A percentile compares a stretch with the other conserved stretches of the same genome.
These are phyloP conservation scores for Penicillium sp. DNA, from an alignment of 2,329 filamentous ascomycete genomes.

Conservation along the genomic window DNA sequence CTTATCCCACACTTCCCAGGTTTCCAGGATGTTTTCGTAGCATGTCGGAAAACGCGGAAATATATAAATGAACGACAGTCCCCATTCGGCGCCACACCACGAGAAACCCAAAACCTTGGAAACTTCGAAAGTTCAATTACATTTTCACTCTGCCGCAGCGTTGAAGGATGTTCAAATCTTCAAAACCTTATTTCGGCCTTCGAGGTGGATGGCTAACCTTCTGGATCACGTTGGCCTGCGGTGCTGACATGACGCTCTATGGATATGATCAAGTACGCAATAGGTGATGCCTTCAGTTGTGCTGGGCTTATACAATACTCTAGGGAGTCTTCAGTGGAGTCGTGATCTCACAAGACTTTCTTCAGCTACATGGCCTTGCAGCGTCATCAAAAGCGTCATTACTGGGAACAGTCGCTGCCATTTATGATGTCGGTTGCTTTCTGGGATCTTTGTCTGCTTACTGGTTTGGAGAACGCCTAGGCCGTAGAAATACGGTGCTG, in stretches of 20 bases:
- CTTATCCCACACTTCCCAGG: too few relatives aligned
- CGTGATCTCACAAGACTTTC: conserved; percentile 14
- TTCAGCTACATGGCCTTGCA: conserved; percentile 7
- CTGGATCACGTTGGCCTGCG: conserved; percentile 24
- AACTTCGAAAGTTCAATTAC: too few relatives aligned
- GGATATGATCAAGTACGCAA: conserved; percentile 22
- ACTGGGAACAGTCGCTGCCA: conserved; percentile 10
- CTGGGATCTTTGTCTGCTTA: conserved; percentile 8
- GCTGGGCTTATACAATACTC: not conserved
- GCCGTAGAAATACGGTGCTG: conserved; percentile 10
- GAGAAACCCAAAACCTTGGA: too few relatives aligned
- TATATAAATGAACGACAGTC: too few relatives aligned
- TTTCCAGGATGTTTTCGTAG: too few relatives aligned
- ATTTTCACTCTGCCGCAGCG: too few relatives aligned
- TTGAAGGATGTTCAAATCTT: not conserved
- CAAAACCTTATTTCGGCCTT: conserved; percentile 20
- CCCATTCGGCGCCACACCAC: too few relatives aligned
- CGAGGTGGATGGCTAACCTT: conserved; percentile 22
- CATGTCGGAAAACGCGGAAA: too few relatives aligned
- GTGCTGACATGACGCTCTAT: conserved; percentile 23
- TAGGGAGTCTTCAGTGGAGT: conserved; percentile 17
- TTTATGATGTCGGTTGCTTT: conserved; percentile 15
- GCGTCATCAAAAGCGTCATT: conserved; percentile 7
- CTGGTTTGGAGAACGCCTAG: conserved; percentile 9
- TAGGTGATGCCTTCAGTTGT: not conserved